phyloP scores from a whole-genome alignment of 352 stramenopile genomes.

The Globisporangium irregulare region DNA sequence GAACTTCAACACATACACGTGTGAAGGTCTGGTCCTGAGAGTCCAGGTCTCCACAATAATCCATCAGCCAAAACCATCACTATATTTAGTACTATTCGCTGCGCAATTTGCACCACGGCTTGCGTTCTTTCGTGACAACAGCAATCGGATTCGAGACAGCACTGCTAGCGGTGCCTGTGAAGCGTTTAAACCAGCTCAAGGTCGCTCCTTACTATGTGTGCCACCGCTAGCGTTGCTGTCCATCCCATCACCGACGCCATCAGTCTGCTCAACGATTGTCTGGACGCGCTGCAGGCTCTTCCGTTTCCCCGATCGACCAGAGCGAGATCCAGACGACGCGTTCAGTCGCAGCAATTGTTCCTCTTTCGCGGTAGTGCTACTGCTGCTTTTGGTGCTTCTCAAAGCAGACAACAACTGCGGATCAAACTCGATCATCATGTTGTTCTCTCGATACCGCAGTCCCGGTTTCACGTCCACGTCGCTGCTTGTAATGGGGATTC shows the following conservation, averaged over 20 bases:
- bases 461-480: background rate
- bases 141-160: no score
- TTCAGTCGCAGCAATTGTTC: background rate
- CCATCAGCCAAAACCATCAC: no score
- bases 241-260: slow-evolving; percentile 16
- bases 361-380: background rate
- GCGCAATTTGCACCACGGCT: no score
- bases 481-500: background rate
- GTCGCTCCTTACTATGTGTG: background rate
- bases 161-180: background rate
- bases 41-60: no score
- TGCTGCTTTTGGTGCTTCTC: background rate
- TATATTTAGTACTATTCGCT: no score
- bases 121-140: no score
- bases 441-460: slow-evolving; percentile 1
- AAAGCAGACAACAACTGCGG: background rate
- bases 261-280: slow-evolving; percentile 24
- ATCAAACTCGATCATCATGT: background rate
- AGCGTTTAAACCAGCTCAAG: background rate
- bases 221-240: background rate
- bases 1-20: no score
- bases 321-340: slow-evolving; percentile 1
- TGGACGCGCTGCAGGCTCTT: slow-evolving; percentile 16
- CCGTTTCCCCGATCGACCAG: slow-evolving; percentile 11
- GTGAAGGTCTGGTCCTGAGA: no score